These are phyloP conservation scores for Ceratobasidium sp. DNA, from an alignment of 1,284 basidiomycete species.

Conservation along the genomic window DNA sequence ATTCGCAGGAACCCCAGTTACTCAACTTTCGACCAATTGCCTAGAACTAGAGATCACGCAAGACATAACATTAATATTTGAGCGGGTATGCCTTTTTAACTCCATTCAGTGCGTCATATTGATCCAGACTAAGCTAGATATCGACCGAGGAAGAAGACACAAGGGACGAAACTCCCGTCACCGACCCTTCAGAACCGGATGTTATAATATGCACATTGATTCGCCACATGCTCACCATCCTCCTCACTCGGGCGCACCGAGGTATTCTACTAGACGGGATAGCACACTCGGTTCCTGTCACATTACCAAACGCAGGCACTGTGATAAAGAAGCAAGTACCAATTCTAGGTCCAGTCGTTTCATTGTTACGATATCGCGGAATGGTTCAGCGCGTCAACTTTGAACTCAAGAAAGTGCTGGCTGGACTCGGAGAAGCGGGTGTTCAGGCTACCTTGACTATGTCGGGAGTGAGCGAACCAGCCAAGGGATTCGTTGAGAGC, in stretches of 20 bases:
- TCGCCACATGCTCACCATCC: constrained; percentile 64
- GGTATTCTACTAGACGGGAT: constrained; percentile 61
- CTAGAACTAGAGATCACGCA: constrained; percentile 76
- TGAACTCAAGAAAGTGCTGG: constrained; percentile 62
- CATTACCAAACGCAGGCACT: constrained; percentile 41
- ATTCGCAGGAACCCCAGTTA: constrained; percentile 71
- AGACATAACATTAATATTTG: constrained; percentile 68
- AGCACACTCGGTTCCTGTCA: constrained; percentile 38
- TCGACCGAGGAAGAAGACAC: constrained; percentile 47
- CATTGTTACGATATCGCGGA: constrained; percentile 74
- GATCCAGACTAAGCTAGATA: neutral
- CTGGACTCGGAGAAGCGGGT: constrained; percentile 60
- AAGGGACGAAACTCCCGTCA: constrained; percentile 41
- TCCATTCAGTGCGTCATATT: neutral
- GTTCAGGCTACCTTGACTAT: constrained; percentile 67
- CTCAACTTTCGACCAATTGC: constrained; percentile 74
- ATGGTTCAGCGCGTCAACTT: constrained; percentile 68
- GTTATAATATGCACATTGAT: constrained; percentile 72
- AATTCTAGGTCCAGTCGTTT: constrained; percentile 69
- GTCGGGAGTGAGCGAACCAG: constrained; percentile 69
- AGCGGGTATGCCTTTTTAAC: constrained; percentile 57
- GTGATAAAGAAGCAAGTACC: constrained; percentile 48
- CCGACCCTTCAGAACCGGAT: constrained; percentile 40
- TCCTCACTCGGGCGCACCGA: constrained; percentile 69
- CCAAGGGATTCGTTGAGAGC: constrained; percentile 61